Base-by-base conservation (phyloP, 495 filamentous ascomycete genomes). In the Usnea hakonensis region DNA sequence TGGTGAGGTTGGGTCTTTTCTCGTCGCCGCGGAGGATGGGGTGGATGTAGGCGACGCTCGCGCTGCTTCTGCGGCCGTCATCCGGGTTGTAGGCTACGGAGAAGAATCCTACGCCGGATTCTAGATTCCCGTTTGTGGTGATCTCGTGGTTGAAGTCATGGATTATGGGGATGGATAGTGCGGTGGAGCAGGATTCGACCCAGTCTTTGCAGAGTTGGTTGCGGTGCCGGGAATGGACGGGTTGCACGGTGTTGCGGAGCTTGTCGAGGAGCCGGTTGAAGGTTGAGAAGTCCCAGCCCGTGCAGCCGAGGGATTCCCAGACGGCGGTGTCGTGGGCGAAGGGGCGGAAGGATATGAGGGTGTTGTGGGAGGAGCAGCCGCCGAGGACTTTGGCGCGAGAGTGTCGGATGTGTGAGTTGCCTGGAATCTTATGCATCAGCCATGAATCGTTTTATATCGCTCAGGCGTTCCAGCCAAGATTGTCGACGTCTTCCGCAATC, bases 341-440 rank as follows among this genome's bases (percentile, higher is more conserved):
- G 5, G 89, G 88, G 26, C 89, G 83, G 78, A 91, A 92, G 6
- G 87, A 90, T 69, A 94, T 91, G 58, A 92, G 78, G 33, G 90
- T 92, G 70, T 94, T 94, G 78, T 94, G 90, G 53, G 85, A 88
- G 28, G 88, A 90, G 79, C 90, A 94, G 60, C 90, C 90, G 65
- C 90, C 90, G 32, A 94, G 81, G 16, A 92, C 87, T 77, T 91
- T 91, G 36, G 90, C 89, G 61, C 90, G 83, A 19, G 90, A 90
- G 74, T 92, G 89, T 57, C 88, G 83, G 73, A 94, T 91, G 77
- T 87, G 79, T 55, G 87, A 90, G 74, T 91, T 91, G 68, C 87
- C 88, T 86, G 68, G 58, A 48, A 11, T 23, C 30, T 36, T 16
- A 26, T 41, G n/a, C n/a, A 57, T 62, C 53, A 62, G 44, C 57